phyloP scores from a whole-genome alignment of 192 early-diverging fungal genomes.

The Spizellomyces sp. region DNA sequence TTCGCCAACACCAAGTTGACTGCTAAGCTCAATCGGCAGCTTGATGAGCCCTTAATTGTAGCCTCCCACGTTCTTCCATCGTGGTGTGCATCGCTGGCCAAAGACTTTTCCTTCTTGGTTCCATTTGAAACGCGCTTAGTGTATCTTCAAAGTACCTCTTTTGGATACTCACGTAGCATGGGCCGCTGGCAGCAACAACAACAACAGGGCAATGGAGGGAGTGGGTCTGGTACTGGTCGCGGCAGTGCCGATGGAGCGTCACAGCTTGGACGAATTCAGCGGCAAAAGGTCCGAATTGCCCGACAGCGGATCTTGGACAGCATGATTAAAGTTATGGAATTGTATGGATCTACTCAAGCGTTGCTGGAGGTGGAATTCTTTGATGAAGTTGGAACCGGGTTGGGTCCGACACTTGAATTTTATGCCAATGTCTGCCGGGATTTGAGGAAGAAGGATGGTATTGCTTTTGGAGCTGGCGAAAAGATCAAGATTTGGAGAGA shows the following conservation, averaged over 20 bases:
- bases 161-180: conserved; percentile 85
- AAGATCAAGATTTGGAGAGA: conserved; percentile 70
- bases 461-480: conserved; percentile 23
- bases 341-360: conserved; percentile 69
- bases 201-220: background rate
- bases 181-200: conserved; percentile 62
- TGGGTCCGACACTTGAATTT: conserved; percentile 92
- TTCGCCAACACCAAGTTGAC: conserved; percentile 84
- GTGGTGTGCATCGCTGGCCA: conserved; percentile 72
- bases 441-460: conserved; percentile 43
- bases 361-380: conserved; percentile 92
- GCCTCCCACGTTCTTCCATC: conserved; percentile 75
- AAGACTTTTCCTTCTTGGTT: conserved; percentile 74
- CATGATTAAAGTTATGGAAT: conserved; percentile 83
- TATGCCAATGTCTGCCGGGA: conserved; percentile 80
- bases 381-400: conserved; percentile 89
- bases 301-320: conserved; percentile 77
- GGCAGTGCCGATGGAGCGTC: background rate
- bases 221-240: background rate
- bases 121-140: conserved; percentile 79
- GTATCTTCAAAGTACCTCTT: conserved; percentile 80
- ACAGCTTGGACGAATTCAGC: conserved; percentile 68
- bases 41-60: conserved; percentile 88
- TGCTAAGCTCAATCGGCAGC: conserved; percentile 82
- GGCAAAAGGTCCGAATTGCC: conserved; percentile 88